Conservation (phyloP, 108 stramenopile genomes). For the Mediolabrus comicus region DNA sequence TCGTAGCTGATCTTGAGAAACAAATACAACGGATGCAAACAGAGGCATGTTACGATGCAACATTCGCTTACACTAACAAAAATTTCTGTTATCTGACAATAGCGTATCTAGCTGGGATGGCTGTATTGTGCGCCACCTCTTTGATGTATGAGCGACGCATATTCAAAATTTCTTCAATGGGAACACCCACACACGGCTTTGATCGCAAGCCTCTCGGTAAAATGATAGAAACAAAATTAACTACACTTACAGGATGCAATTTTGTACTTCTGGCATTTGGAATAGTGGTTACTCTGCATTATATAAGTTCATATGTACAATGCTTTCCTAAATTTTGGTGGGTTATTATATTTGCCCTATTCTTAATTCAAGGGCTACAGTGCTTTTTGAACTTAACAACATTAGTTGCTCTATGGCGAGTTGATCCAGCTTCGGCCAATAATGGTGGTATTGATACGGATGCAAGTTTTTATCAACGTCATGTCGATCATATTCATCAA, state of each 20-base stretch:
- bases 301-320: neutral
- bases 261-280: slow-evolving; percentile 9
- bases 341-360: slow-evolving; percentile 3
- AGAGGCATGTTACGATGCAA: slow-evolving; percentile 20
- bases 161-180: slow-evolving; percentile 24
- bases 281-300: neutral
- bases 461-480: slow-evolving; percentile 19
- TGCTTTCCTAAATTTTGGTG: slow-evolving; percentile 34
- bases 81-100: slow-evolving; percentile 15
- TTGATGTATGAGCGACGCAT: slow-evolving; percentile 31
- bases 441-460: neutral
- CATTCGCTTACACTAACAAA: slow-evolving; percentile 21
- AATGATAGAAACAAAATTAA: slow-evolving; percentile 37
- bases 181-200: slow-evolving; percentile 29
- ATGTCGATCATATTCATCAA: slow-evolving; percentile 11
- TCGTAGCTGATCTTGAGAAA: slow-evolving; percentile 1
- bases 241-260: slow-evolving; percentile 18
- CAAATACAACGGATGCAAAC: slow-evolving; percentile 17
- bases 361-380: slow-evolving; percentile 17
- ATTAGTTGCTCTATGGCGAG: slow-evolving; percentile 17
- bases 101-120: slow-evolving; percentile 18
- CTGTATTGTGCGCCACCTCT: slow-evolving; percentile 16
- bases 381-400: slow-evolving; percentile 17
- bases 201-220: slow-evolving; percentile 15
- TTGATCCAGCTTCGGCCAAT: neutral